Conservation (phyloP, 176 grass and related monocot species). For the Hsuehochloa calcarea region DNA sequence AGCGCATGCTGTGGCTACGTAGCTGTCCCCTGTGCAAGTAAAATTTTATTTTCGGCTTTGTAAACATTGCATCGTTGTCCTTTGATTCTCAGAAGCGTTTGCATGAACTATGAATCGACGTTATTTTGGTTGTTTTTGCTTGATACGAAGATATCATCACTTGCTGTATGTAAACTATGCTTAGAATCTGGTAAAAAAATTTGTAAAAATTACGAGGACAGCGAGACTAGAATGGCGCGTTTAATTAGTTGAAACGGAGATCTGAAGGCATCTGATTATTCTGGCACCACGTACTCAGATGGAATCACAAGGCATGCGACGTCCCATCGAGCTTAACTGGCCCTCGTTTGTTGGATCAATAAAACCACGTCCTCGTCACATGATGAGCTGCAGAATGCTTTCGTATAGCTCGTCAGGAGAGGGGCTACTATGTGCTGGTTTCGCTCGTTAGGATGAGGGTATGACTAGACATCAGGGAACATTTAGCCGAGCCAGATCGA, state of each 20-base stretch:
- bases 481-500: conserved; percentile 14
- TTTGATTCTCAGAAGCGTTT: not conserved
- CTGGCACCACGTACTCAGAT: not conserved
- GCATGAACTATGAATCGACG: too few species aligned
- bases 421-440: conserved; percentile 14
- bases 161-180: not conserved
- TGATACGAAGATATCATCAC: not conserved
- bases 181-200: not conserved
- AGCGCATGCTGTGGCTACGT: not conserved
- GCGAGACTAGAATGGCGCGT: not conserved
- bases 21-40: not conserved
- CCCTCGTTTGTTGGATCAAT: not conserved
- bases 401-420: not conserved
- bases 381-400: not conserved
- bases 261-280: not conserved
- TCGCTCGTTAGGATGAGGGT: not conserved
- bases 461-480: conserved; percentile 2
- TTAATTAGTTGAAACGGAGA: not conserved
- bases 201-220: not conserved
- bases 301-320: not conserved
- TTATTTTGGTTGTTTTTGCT: not conserved
- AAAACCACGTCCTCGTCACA: not conserved
- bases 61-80: not conserved
- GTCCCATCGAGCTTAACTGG: not conserved
- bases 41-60: not conserved